phyloP scores from a whole-genome alignment of 768 basidiomycete genomes.

The Xerocomus potaroensis region DNA sequence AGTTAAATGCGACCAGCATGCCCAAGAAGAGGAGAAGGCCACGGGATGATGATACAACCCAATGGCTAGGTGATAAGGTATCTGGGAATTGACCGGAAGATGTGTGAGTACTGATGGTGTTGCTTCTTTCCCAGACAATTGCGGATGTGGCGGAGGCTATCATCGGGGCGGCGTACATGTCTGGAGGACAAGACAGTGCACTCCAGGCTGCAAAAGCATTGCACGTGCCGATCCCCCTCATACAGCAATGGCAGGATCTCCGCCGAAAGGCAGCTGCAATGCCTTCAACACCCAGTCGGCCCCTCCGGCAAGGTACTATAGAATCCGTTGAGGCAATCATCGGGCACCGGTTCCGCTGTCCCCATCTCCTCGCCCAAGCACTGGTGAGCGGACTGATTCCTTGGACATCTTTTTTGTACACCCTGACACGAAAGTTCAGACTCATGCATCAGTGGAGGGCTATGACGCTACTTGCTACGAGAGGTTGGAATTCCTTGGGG shows the following conservation, averaged over 20 bases:
- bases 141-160: slow-evolving; percentile 86
- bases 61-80: slow-evolving; percentile 79
- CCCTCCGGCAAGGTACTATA: slow-evolving; percentile 45
- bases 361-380: slow-evolving; percentile 65
- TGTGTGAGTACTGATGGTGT: slow-evolving; percentile 9
- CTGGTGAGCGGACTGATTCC: slow-evolving; percentile 44
- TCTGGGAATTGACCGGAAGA: not conserved
- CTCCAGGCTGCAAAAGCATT: slow-evolving; percentile 62
- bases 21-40: slow-evolving; percentile 39
- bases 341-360: slow-evolving; percentile 56
- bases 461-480: slow-evolving; percentile 61
- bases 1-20: slow-evolving; percentile 2
- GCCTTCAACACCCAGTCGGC: slow-evolving; percentile 41
- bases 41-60: slow-evolving; percentile 39
- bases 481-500: slow-evolving; percentile 80
- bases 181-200: slow-evolving; percentile 65
- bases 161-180: slow-evolving; percentile 75
- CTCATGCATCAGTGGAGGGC: slow-evolving; percentile 59
- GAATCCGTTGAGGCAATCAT: slow-evolving; percentile 59
- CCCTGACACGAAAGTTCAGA: slow-evolving; percentile 41
- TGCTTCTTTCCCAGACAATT: slow-evolving; percentile 47
- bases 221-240: slow-evolving; percentile 56
- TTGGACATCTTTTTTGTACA: not conserved
- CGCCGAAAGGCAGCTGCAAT: slow-evolving; percentile 40
- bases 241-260: slow-evolving; percentile 75